phyloP scores from a whole-genome alignment of 2,329 filamentous ascomycete species.

The Curvularia verruculosa region DNA sequence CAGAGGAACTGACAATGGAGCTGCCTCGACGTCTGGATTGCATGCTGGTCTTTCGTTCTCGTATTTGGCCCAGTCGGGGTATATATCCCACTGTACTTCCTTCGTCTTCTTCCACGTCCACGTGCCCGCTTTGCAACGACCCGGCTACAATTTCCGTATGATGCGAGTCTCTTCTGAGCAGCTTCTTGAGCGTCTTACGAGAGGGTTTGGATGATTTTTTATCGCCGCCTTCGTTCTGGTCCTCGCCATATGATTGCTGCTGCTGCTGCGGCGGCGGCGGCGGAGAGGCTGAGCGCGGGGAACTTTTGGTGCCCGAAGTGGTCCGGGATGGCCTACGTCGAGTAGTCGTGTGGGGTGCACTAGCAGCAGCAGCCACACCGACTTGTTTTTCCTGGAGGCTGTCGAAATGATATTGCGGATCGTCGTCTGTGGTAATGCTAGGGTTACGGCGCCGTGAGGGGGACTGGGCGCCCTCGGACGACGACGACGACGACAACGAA shows the following conservation, averaged over 20 bases:
- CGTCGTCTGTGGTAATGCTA: slow-evolving; percentile 22
- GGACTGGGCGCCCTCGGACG: slow-evolving; percentile 29
- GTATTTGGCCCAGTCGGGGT: slow-evolving; percentile 51
- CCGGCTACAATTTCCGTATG: slow-evolving; percentile 18
- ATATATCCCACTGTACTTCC: slow-evolving; percentile 41
- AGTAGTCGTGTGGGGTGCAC: slow-evolving; percentile 15
- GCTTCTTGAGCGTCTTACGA: slow-evolving; percentile 31
- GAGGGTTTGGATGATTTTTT: slow-evolving; percentile 26
- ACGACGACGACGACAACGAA: slow-evolving; percentile 29
- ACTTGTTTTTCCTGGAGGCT: slow-evolving; percentile 17
- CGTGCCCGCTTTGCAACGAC: slow-evolving; percentile 19
- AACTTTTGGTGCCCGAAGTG: slow-evolving; percentile 29
- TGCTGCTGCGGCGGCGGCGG: too few species aligned
- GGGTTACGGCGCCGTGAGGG: slow-evolving; percentile 30
- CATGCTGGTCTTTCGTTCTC: slow-evolving; percentile 46
- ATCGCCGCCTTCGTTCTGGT: slow-evolving; percentile 29
- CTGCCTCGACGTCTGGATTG: slow-evolving; percentile 26
- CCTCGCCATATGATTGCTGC: slow-evolving; percentile 31
- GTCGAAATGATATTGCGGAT: slow-evolving; percentile 23
- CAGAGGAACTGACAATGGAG: slow-evolving; percentile 29
- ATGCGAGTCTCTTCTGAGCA: slow-evolving; percentile 25
- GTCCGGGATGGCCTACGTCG: slow-evolving; percentile 37
- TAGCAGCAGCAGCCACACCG: slow-evolving; percentile 14
- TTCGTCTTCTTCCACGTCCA: slow-evolving; percentile 22
- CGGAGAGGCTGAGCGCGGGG: slow-evolving; percentile 22